phyloP scores from a whole-genome alignment of 2,329 filamentous ascomycete genomes.

The Elsinoe ampelina region DNA sequence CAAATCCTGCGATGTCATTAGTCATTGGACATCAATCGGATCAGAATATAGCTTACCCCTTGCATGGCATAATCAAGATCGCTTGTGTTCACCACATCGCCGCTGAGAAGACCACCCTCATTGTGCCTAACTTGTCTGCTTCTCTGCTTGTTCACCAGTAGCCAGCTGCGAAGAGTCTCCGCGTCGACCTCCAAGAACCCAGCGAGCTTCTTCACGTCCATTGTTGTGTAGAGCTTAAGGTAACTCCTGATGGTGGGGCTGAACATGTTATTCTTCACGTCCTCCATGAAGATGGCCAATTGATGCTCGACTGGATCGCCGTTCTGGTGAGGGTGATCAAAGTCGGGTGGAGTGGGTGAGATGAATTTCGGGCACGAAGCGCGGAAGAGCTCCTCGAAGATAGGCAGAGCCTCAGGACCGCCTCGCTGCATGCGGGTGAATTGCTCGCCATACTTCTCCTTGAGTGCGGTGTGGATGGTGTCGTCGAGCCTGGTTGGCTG shows the following conservation, averaged over 20 bases:
- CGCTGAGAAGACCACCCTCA: conserved; percentile 81
- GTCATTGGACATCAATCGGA: conserved; percentile 6
- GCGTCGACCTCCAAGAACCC: conserved; percentile 94
- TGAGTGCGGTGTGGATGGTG: conserved; percentile 94
- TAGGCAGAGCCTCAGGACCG: conserved; percentile 85
- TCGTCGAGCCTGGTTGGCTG: conserved; percentile 95
- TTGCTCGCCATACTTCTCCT: conserved; percentile 99
- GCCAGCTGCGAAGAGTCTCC: conserved; percentile 88
- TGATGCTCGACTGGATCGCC: conserved; percentile 97
- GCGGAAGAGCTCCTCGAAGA: conserved; percentile 98
- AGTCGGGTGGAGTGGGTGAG: conserved; percentile 91
- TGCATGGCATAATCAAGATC: conserved; percentile 97
- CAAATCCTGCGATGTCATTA: conserved; percentile 55
- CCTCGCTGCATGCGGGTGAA: conserved; percentile 93
- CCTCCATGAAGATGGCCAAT: conserved; percentile 96
- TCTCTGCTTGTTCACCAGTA: conserved; percentile 97
- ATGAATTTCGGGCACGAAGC: conserved; percentile 99
- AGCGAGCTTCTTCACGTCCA: conserved; percentile 96
- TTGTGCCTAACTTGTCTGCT: conserved; percentile 93
- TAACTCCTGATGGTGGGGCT: conserved; percentile 97
- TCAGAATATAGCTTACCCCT: conserved; percentile 53
- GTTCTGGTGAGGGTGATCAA: conserved; percentile 93
- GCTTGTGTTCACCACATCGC: conserved; percentile 84
- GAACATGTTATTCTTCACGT: conserved; percentile 99
- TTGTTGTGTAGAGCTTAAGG: conserved; percentile 97